Conservation (phyloP, 305 asterid species). For the Ajuga reptans region DNA sequence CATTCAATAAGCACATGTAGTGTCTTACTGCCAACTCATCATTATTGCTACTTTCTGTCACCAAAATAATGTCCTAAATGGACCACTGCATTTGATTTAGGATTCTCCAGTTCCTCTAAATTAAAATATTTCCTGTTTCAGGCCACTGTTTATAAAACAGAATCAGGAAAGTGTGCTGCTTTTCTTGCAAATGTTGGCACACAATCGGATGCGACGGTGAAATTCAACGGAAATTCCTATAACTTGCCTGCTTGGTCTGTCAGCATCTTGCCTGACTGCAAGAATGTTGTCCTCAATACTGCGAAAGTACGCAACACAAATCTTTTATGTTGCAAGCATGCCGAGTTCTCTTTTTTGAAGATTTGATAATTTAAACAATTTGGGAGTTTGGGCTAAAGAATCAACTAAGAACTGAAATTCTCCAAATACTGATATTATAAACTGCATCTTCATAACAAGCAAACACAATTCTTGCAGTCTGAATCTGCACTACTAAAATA, state of each 20-base stretch:
- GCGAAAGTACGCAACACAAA: conserved; percentile 58
- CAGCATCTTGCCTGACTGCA: conserved; percentile 97
- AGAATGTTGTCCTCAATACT: conserved; percentile 65
- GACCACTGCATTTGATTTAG: background rate
- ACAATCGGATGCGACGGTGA: conserved; percentile 57
- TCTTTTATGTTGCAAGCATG: background rate
- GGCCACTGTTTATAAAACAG: conserved; percentile 73
- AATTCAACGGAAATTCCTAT: conserved; percentile 68
- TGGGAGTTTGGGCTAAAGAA: background rate
- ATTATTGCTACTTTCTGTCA: background rate
- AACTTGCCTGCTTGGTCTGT: conserved; percentile 91
- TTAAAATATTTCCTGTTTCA: conserved; percentile 21
- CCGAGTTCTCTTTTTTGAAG: background rate
- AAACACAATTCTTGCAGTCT: background rate
- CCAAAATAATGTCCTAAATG: background rate
- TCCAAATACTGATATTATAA: background rate
- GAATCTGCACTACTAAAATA: too few species aligned
- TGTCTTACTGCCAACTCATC: background rate
- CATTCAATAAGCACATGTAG: background rate
- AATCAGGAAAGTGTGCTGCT: conserved; percentile 75
- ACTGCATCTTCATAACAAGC: background rate
- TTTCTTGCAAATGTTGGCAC: conserved; percentile 71
- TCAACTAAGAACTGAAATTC: background rate
- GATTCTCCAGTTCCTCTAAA: background rate
- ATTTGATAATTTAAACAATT: background rate